Percentiles rank a stretch among this genome's conserved stretches.
Conservation (phyloP, 495 filamentous ascomycete genomes). For the Tuber brumale region DNA sequence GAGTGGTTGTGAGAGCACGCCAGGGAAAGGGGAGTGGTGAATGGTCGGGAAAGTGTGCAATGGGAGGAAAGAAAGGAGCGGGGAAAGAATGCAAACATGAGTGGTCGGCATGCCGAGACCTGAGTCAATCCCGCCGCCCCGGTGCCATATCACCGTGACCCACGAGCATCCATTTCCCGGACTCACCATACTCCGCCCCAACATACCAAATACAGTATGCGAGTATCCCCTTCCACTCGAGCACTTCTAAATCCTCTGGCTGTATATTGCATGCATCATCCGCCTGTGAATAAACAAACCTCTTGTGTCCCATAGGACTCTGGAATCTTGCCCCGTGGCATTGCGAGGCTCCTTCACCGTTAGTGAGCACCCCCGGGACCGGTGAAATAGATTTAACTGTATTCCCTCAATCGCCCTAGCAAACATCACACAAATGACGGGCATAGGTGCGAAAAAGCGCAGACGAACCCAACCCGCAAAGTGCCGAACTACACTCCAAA, state of each 20-base stretch:
- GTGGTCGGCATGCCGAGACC: background rate
- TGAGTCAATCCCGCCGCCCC: background rate
- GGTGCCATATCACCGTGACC: background rate
- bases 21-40: background rate
- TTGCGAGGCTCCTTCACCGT: background rate
- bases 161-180: background rate
- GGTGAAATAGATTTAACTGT: background rate
- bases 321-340: background rate
- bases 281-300: background rate
- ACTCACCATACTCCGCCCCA: background rate
- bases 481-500: background rate
- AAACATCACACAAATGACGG: background rate
- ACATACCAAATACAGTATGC: background rate
- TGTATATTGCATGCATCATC: background rate
- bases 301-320: background rate
- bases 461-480: background rate
- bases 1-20: background rate
- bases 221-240: background rate
- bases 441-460: background rate
- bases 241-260: background rate
- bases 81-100: background rate
- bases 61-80: background rate
- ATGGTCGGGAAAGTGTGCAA: background rate
- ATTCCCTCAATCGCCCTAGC: background rate
- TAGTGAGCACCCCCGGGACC: no score